Percentiles rank a stretch among this genome's conserved stretches.
Evolutionary conservation across 352 stramenopile genomes (phyloP).

Genomic region (Phytopythium helicoides): DNA sequence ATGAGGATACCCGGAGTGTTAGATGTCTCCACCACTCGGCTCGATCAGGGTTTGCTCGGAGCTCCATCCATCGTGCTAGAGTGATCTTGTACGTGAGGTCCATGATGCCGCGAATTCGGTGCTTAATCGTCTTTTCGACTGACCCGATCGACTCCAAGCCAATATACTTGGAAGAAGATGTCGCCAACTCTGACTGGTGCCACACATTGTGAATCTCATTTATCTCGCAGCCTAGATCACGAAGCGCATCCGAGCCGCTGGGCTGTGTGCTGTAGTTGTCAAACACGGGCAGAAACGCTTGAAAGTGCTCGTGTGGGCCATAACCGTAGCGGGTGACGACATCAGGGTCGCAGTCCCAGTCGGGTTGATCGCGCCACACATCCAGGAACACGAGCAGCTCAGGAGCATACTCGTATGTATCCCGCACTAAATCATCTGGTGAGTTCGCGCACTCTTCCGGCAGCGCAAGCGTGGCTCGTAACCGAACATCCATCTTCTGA

Average conservation of each 20-base stretch:
- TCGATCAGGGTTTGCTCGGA: constrained; percentile 11
- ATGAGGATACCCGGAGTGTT: constrained; percentile 1
- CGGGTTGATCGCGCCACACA: constrained; percentile 25
- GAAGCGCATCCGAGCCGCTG: constrained; percentile 20
- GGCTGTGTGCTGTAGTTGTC: constrained; percentile 4
- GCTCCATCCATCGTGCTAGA: constrained; percentile 39
- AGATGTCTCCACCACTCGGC: constrained; percentile 17
- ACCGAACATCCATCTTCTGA: constrained; percentile 8
- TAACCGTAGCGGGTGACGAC: constrained; percentile 16
- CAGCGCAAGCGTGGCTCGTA: constrained; percentile 13
- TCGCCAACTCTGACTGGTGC: constrained; percentile 20
- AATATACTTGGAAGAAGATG: constrained; percentile 18
- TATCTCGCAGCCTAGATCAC: constrained; percentile 24
- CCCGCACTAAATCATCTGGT: constrained; percentile 27
- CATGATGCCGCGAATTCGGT: constrained; percentile 20
- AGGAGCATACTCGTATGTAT: constrained; percentile 39
- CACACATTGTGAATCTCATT: constrained; percentile 19
- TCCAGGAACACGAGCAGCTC: constrained; percentile 45
- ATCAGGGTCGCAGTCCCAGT: constrained; percentile 6
- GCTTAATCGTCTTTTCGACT: constrained; percentile 50
- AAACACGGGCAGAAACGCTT: constrained; percentile 22
- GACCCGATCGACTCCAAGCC: constrained; percentile 31
- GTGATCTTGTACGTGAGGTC: constrained; percentile 49
- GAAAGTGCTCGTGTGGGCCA: constrained; percentile 11
- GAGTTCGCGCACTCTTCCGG: constrained; percentile 1